A percentile compares a stretch with the other conserved stretches of the same genome.
Conservation (phyloP, 495 filamentous ascomycete species). For the Hypomontagnella monticulosa region DNA sequence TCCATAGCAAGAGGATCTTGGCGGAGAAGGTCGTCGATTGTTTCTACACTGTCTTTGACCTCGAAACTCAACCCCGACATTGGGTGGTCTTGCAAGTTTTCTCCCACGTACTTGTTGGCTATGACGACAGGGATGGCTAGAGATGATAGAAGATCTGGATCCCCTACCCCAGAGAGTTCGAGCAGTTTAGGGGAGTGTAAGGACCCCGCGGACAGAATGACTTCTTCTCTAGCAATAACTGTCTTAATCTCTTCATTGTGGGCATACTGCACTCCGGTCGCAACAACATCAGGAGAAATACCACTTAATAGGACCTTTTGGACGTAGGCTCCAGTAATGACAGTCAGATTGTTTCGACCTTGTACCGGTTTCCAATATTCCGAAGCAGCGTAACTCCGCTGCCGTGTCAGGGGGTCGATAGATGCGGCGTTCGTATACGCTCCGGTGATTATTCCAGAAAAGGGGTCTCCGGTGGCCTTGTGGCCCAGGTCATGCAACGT, state of each 20-base stretch:
- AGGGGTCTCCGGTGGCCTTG: conserved; percentile 10
- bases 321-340: conserved; percentile 50
- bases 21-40: conserved; percentile 76
- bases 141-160: conserved; percentile 51
- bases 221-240: conserved; percentile 60
- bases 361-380: conserved; percentile 41
- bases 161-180: conserved; percentile 67
- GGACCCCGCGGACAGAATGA: conserved; percentile 62
- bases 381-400: conserved; percentile 42
- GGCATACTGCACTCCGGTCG: conserved; percentile 57
- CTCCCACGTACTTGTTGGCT: conserved; percentile 58
- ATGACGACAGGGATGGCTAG: conserved; percentile 57
- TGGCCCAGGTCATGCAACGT: conserved; percentile 39
- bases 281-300: conserved; percentile 31
- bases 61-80: conserved; percentile 18
- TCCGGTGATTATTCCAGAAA: conserved; percentile 45
- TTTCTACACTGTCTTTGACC: conserved; percentile 69
- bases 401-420: conserved; percentile 48
- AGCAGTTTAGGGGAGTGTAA: conserved; percentile 63
- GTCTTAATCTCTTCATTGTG: conserved; percentile 51
- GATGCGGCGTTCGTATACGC: conserved; percentile 40
- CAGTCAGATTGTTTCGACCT: conserved; percentile 50
- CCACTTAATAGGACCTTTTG: conserved; percentile 55
- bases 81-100: conserved; percentile 55
- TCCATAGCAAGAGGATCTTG: conserved; percentile 66